A percentile compares a stretch with the other conserved stretches of the same genome.
Evolutionary conservation across 768 basidiomycete species (phyloP).

Genomic region (Tylopilus vinaceipallidus): DNA sequence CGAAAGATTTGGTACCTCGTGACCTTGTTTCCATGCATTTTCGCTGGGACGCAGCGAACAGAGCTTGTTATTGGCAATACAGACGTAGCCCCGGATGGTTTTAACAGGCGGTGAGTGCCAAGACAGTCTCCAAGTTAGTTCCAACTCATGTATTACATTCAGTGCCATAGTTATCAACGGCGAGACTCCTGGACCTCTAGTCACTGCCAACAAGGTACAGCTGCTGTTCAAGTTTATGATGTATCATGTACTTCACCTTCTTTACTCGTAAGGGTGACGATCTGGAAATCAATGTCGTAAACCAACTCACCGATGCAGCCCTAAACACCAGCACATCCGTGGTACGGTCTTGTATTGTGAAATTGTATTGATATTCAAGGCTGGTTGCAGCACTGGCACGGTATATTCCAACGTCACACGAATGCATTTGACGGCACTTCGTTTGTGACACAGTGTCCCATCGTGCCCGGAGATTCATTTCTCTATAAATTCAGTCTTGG

Average conservation of each 20-base stretch:
- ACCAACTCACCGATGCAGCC: conserved; percentile 36
- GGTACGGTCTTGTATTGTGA: conserved; percentile 24
- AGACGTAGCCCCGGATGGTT: conserved; percentile 44
- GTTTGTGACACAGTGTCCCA: conserved; percentile 50
- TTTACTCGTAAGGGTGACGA: conserved; percentile 32
- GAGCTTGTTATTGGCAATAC: conserved; percentile 39
- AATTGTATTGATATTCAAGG: neutral
- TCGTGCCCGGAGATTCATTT: conserved; percentile 37
- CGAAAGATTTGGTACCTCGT: conserved; percentile 8
- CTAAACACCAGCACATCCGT: conserved; percentile 42
- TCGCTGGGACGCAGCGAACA: conserved; percentile 12
- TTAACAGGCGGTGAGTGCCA: conserved; percentile 28
- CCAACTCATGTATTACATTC: conserved; percentile 3
- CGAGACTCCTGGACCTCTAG: conserved; percentile 38
- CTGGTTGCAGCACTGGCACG: conserved; percentile 44
- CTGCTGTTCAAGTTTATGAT: neutral
- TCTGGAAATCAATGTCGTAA: conserved; percentile 42
- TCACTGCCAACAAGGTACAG: conserved; percentile 39
- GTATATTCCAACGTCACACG: conserved; percentile 41
- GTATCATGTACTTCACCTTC: neutral
- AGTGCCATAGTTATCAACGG: conserved; percentile 43
- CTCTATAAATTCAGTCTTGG: conserved; percentile 35
- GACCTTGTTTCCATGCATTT: conserved; percentile 4
- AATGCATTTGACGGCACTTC: conserved; percentile 45
- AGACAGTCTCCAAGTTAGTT: neutral